Evolutionary conservation across 2,329 filamentous ascomycete species (phyloP).

Genomic region (Cadophora luteo-olivacea): DNA sequence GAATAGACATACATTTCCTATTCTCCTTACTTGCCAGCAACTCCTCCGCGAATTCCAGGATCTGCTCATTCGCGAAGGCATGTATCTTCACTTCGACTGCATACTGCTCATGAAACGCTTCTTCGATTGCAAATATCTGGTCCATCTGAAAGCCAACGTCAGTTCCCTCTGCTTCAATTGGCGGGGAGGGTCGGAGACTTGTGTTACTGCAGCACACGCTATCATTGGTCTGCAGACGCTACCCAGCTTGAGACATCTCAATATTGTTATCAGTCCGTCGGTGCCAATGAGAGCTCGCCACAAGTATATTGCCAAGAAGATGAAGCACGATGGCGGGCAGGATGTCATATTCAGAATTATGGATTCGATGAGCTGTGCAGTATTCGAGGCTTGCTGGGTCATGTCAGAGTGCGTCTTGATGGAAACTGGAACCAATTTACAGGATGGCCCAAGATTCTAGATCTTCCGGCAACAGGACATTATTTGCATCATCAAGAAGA

Average conservation of each 20-base stretch:
- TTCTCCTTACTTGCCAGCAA: neutral
- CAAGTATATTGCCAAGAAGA: neutral
- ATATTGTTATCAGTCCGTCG: neutral
- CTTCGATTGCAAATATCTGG: neutral
- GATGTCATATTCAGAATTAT: neutral
- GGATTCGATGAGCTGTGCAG: slow-evolving; percentile 2
- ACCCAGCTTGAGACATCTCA: neutral
- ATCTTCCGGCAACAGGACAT: too few relatives aligned
- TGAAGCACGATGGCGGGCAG: neutral
- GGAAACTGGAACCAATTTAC: neutral
- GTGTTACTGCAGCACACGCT: neutral
- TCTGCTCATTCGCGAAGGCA: neutral
- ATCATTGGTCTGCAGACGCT: neutral
- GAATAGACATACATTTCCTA: neutral
- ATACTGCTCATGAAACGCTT: neutral
- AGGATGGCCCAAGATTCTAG: too few relatives aligned
- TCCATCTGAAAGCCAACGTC: neutral
- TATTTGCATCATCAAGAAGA: neutral
- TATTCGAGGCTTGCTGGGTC: neutral
- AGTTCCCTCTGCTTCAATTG: neutral
- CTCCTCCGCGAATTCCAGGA: slow-evolving; percentile 1
- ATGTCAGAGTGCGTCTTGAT: neutral
- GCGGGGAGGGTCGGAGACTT: neutral
- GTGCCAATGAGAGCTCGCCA: neutral
- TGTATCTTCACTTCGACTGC: neutral